Conservation (phyloP, 2,329 filamentous ascomycete genomes). For the Cladosporium sp. region DNA sequence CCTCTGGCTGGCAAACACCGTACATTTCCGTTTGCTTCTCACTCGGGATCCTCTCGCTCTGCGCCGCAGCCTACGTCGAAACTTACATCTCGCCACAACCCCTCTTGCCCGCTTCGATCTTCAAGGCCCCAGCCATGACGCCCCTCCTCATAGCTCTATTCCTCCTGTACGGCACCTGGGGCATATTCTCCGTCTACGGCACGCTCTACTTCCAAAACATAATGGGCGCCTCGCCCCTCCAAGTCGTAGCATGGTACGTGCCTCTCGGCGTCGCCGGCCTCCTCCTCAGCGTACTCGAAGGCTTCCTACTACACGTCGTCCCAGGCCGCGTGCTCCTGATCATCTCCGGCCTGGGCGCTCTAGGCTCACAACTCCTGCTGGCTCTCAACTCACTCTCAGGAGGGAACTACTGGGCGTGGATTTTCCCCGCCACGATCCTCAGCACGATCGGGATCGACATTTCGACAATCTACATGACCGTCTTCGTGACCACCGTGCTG, state of each 20-base stretch:
- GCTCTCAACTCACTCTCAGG: constrained; percentile 53
- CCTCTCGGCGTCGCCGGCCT: constrained; percentile 66
- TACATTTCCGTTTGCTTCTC: constrained; percentile 64
- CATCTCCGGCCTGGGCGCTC: constrained; percentile 55
- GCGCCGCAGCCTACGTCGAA: constrained; percentile 62
- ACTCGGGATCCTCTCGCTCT: constrained; percentile 58
- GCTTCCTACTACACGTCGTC: constrained; percentile 61
- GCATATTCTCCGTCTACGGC: constrained; percentile 64
- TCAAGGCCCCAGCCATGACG: constrained; percentile 64
- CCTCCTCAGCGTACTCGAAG: constrained; percentile 58
- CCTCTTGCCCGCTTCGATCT: constrained; percentile 64
- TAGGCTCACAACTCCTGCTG: constrained; percentile 57
- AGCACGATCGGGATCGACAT: constrained; percentile 70
- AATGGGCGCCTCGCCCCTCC: constrained; percentile 54
- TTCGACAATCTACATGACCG: constrained; percentile 67
- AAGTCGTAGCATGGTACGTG: constrained; percentile 62
- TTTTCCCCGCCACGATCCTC: constrained; percentile 66
- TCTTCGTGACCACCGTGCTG: constrained; percentile 68
- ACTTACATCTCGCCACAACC: constrained; percentile 63
- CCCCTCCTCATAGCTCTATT: constrained; percentile 57
- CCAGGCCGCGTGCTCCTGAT: constrained; percentile 61
- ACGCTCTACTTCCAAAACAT: constrained; percentile 63
- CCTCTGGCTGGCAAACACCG: constrained; percentile 63
- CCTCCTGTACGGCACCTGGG: constrained; percentile 63
- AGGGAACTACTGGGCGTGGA: constrained; percentile 64